These are phyloP conservation scores for Carex pumila DNA, from an alignment of 176 grass and related monocot genomes.

Conservation along the genomic window DNA sequence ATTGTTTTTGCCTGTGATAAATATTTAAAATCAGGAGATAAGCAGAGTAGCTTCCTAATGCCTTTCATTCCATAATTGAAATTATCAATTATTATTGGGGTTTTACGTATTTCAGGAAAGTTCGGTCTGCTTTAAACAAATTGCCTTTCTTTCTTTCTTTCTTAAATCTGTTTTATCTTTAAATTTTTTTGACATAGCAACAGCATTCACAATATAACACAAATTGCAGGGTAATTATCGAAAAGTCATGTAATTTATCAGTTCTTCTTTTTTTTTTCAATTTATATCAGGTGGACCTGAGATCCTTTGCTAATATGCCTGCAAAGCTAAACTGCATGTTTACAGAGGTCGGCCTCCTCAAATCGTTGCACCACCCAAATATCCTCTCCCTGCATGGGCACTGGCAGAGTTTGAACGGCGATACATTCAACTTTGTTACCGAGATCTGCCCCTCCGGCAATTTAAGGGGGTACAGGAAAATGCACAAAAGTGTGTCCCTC, in stretches of 20 bases:
- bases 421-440: conserved; percentile 71
- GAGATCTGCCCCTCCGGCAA: conserved; percentile 78
- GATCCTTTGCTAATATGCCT: not conserved
- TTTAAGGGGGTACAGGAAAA: conserved; percentile 58
- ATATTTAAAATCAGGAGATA: no score
- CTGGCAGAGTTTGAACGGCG: not conserved
- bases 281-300: not conserved
- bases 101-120: no score
- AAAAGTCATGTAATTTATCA: not conserved
- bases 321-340: not conserved
- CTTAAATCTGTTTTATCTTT: no score
- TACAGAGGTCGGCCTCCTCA: not conserved
- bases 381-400: not conserved
- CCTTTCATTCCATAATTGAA: no score
- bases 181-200: not conserved
- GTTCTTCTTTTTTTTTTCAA: not conserved
- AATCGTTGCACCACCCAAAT: not conserved
- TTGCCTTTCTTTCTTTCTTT: no score
- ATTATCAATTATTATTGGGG: no score
- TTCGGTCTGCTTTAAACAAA: no score
- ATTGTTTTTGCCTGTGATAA: not conserved
- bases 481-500: conserved; percentile 63
- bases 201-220: not conserved
- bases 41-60: no score
- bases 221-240: not conserved